These are phyloP conservation scores for Leccinum subgranulosum DNA, from an alignment of 768 basidiomycete genomes.

Conservation along the genomic window DNA sequence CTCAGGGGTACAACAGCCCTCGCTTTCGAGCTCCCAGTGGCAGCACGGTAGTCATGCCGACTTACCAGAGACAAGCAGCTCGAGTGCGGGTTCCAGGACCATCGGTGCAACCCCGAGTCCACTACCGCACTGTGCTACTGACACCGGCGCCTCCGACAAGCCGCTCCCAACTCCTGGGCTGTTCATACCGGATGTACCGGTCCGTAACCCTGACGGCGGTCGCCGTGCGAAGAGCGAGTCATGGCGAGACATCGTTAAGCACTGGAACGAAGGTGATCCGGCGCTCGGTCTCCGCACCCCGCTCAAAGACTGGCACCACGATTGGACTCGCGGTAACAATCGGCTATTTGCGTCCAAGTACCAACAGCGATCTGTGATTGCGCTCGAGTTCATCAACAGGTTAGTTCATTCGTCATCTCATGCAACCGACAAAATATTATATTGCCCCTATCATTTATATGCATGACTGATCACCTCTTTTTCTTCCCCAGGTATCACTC, in stretches of 20 bases:
- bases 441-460: too few species aligned
- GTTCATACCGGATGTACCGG: not conserved
- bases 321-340: not conserved
- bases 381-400: not conserved
- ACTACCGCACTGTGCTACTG: not conserved
- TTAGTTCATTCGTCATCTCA: not conserved
- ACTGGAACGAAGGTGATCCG: not conserved
- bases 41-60: not conserved
- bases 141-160: not conserved
- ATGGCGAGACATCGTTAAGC: not conserved
- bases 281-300: not conserved
- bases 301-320: not conserved
- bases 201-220: not conserved
- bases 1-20: not conserved
- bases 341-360: not conserved
- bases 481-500: not conserved
- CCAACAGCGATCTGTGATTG: not conserved
- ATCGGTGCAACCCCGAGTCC: not conserved
- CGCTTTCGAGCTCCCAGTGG: not conserved
- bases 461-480: not conserved
- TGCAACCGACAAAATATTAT: too few species aligned
- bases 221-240: not conserved
- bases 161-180: not conserved
- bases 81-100: not conserved
- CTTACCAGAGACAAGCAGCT: not conserved